Conservation (phyloP, 2,329 filamentous ascomycete species). For the Penicillium sp. region DNA sequence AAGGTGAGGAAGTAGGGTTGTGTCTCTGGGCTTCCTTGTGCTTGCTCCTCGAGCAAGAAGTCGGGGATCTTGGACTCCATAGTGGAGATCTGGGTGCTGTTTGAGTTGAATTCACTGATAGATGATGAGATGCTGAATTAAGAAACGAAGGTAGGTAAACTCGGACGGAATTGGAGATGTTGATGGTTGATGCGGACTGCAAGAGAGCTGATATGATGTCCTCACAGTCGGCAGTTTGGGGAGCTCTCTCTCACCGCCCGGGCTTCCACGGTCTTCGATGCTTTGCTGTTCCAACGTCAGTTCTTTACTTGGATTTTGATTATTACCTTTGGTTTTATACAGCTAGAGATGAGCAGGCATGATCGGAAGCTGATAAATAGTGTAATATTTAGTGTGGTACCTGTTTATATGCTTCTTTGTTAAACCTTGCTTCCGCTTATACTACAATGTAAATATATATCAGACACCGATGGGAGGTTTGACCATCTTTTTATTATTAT, state of each 20-base stretch:
- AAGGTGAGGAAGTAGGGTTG: conserved; percentile 87
- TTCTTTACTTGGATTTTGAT: background rate
- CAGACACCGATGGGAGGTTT: background rate
- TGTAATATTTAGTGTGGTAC: background rate
- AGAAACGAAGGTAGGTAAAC: conserved; percentile 7
- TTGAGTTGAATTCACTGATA: background rate
- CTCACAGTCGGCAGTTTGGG: conserved; percentile 8
- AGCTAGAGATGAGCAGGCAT: background rate
- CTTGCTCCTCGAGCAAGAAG: conserved; percentile 87
- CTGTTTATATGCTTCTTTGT: background rate
- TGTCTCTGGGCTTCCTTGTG: conserved; percentile 80
- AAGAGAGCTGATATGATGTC: conserved; percentile 14
- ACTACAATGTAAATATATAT: background rate
- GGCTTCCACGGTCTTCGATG: conserved; percentile 3
- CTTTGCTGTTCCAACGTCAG: background rate
- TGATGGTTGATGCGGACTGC: conserved; percentile 10
- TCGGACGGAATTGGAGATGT: conserved; percentile 8
- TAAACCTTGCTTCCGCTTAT: background rate
- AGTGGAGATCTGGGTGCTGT: conserved; percentile 23
- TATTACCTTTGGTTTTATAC: background rate
- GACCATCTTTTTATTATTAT: background rate
- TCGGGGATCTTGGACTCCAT: conserved; percentile 91
- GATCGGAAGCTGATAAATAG: too few species aligned
- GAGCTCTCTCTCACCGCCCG: conserved; percentile 11
- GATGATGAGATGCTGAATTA: background rate